These are phyloP conservation scores for Dichomitus squalens DNA, from an alignment of 1,284 basidiomycete species.

Conservation along the genomic window DNA sequence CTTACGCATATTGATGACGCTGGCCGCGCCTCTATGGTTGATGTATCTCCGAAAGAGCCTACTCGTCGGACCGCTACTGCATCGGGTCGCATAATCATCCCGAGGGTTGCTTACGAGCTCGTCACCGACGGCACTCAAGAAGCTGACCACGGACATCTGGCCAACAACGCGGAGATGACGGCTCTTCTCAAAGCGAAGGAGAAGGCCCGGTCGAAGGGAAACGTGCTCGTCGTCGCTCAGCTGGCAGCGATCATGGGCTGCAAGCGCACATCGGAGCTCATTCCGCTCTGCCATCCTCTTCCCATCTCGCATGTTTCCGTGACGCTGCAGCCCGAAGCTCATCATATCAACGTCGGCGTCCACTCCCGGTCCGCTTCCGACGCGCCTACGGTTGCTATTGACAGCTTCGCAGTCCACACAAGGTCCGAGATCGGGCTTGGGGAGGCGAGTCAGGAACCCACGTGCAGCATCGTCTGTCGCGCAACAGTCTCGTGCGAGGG, in stretches of 20 bases:
- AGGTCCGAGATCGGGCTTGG: constrained; percentile 25
- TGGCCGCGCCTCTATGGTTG: constrained; percentile 81
- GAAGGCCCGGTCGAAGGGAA: constrained; percentile 68
- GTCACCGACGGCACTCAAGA: constrained; percentile 39
- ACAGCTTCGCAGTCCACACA: constrained; percentile 8
- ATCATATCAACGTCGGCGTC: constrained; percentile 6
- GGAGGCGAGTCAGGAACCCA: constrained; percentile 6
- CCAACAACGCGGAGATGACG: constrained; percentile 14
- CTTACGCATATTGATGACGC: constrained; percentile 73
- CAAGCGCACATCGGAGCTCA: constrained; percentile 81
- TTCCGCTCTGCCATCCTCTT: constrained; percentile 86
- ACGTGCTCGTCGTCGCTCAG: constrained; percentile 79
- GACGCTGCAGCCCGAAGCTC: constrained; percentile 49
- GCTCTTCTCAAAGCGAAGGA: constrained; percentile 37
- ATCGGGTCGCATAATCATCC: constrained; percentile 74
- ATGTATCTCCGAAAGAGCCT: constrained; percentile 68
- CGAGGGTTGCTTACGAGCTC: constrained; percentile 64
- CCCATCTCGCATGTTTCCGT: constrained; percentile 72
- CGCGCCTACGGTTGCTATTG: constrained; percentile 5
- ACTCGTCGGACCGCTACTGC: constrained; percentile 78
- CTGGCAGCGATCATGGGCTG: constrained; percentile 87
- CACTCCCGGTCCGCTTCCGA: constrained; percentile 18
- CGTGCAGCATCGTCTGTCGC: constrained; percentile 60
- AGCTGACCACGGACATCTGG: constrained; percentile 27
- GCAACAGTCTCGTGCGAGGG: constrained; percentile 77